Evolutionary conservation across 2,329 filamentous ascomycete species (phyloP).

Genomic region (Fusarium sp.): DNA sequence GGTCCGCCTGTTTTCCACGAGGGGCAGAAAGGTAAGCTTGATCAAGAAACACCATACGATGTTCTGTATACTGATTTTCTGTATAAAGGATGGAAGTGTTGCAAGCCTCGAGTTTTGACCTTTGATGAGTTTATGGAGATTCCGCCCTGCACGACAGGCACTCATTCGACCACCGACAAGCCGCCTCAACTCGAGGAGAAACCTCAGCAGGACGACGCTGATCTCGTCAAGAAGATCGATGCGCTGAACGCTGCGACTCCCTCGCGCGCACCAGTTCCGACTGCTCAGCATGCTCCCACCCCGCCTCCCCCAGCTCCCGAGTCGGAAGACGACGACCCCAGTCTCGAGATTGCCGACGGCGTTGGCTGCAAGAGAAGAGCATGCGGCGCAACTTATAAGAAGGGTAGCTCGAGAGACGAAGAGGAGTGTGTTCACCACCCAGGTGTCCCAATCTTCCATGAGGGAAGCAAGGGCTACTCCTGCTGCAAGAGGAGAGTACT

Average conservation of each 20-base stretch:
- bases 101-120: slow-evolving; percentile 94
- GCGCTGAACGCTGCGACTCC: slow-evolving; percentile 63
- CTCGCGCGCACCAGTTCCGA: slow-evolving; percentile 54
- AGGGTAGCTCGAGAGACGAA: slow-evolving; percentile 68
- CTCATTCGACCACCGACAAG: slow-evolving; percentile 87
- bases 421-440: slow-evolving; percentile 92
- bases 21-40: slow-evolving; percentile 87
- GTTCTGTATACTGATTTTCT: background rate
- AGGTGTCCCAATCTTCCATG: slow-evolving; percentile 92
- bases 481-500: slow-evolving; percentile 96
- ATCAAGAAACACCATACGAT: background rate
- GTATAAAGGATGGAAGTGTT: slow-evolving; percentile 94
- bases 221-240: slow-evolving; percentile 61
- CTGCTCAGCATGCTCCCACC: slow-evolving; percentile 61
- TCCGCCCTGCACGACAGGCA: slow-evolving; percentile 90
- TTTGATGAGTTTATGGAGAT: slow-evolving; percentile 98
- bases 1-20: slow-evolving; percentile 96
- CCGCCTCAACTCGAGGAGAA: slow-evolving; percentile 72
- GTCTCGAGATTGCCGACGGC: slow-evolving; percentile 76
- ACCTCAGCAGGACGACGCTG: slow-evolving; percentile 56
- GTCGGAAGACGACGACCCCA: slow-evolving; percentile 88
- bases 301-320: slow-evolving; percentile 74
- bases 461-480: slow-evolving; percentile 96
- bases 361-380: slow-evolving; percentile 81
- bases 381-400: slow-evolving; percentile 76